These are phyloP conservation scores for Tetracladium setigerum DNA, from an alignment of 495 filamentous ascomycete genomes.

Conservation along the genomic window DNA sequence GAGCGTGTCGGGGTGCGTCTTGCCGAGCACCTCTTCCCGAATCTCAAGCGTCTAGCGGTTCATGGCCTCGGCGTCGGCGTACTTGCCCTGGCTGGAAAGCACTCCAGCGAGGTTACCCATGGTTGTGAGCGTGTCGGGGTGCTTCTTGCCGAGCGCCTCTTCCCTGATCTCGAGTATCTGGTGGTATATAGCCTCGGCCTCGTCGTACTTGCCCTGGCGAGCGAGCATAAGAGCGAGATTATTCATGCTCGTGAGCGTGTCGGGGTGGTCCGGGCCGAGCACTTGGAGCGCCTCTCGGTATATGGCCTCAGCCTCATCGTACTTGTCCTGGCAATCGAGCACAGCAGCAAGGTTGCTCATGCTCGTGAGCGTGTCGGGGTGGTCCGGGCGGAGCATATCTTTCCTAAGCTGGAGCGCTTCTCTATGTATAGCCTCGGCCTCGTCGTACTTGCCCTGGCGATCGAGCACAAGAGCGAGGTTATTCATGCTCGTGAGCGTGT, in stretches of 20 bases:
- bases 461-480: constrained; percentile 18
- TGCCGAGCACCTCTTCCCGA: constrained; percentile 1
- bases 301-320: constrained; percentile 21
- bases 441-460: constrained; percentile 5
- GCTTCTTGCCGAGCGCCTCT: constrained; percentile 5
- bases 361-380: constrained; percentile 21
- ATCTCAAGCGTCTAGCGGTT: constrained; percentile 3
- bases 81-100: constrained; percentile 9
- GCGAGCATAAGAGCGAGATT: constrained; percentile 18
- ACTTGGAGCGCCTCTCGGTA: constrained; percentile 2
- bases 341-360: constrained; percentile 20
- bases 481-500: constrained; percentile 20
- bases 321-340: constrained; percentile 9
- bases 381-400: constrained; percentile 2
- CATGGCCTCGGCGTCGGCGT: constrained; percentile 21
- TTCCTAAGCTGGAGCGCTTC: constrained; percentile 5
- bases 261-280: constrained; percentile 15
- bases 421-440: constrained; percentile 21
- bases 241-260: constrained; percentile 20
- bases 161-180: constrained; percentile 6
- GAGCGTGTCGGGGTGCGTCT: constrained; percentile 21
- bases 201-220: constrained; percentile 5
- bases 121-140: constrained; percentile 21
- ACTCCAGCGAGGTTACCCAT: constrained; percentile 20
- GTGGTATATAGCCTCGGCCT: constrained; percentile 21